Evolutionary conservation across 768 basidiomycete species (phyloP).

Genomic region (Trametes cingulata): DNA sequence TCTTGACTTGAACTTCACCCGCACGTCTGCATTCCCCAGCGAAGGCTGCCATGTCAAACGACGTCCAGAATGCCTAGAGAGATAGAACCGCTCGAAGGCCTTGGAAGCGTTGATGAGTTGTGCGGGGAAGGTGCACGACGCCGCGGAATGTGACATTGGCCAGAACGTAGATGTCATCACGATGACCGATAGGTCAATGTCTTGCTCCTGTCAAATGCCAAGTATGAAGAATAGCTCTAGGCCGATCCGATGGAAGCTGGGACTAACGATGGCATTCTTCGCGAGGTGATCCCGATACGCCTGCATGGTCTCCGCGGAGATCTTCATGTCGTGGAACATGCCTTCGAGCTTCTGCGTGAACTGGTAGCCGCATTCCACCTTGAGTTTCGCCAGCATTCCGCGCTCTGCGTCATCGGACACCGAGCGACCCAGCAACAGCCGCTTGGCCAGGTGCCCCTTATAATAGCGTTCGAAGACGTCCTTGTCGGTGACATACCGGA

Average conservation of each 20-base stretch:
- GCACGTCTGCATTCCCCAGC: slow-evolving; percentile 88
- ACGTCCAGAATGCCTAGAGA: slow-evolving; percentile 85
- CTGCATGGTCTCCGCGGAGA: slow-evolving; percentile 80
- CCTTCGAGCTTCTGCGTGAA: slow-evolving; percentile 98
- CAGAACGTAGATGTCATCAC: slow-evolving; percentile 98
- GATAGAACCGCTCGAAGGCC: slow-evolving; percentile 89
- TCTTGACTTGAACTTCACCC: slow-evolving; percentile 73
- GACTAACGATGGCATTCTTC: slow-evolving; percentile 55
- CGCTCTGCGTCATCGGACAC: slow-evolving; percentile 97
- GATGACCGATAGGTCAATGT: slow-evolving; percentile 81
- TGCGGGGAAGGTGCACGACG: slow-evolving; percentile 68
- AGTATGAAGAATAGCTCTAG: not conserved
- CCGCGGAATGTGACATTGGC: slow-evolving; percentile 74
- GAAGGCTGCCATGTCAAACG: slow-evolving; percentile 91
- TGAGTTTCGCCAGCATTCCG: slow-evolving; percentile 95
- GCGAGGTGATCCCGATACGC: slow-evolving; percentile 66
- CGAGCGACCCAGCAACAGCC: slow-evolving; percentile 81
- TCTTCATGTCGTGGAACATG: slow-evolving; percentile 97
- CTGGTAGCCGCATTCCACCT: slow-evolving; percentile 93
- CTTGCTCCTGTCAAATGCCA: slow-evolving; percentile 56
- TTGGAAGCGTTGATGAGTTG: slow-evolving; percentile 63
- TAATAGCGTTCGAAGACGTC: slow-evolving; percentile 99
- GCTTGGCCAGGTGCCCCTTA: slow-evolving; percentile 92
- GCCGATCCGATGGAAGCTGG: not conserved
- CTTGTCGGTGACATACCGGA: slow-evolving; percentile 92